Percentiles rank a stretch among this genome's conserved stretches.
phyloP scores from a whole-genome alignment of 345 rosid genomes.

The Arabidopsis suecica region DNA sequence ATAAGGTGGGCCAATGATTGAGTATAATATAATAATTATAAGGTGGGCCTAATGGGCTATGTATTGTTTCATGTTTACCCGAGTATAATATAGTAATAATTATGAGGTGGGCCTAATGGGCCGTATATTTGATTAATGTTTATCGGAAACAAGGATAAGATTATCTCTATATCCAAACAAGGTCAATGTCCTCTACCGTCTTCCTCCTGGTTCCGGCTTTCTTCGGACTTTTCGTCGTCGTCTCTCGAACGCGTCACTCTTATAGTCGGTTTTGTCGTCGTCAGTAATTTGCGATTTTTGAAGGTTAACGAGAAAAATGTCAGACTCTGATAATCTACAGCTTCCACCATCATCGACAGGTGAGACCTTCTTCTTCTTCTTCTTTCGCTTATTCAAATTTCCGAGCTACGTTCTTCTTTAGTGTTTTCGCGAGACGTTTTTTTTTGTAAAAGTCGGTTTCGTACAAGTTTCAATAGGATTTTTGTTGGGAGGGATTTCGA shows the following conservation, averaged over 20 bases:
- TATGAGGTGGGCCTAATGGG: conserved; percentile 21
- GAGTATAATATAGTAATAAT: not conserved
- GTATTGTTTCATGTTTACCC: conserved; percentile 1
- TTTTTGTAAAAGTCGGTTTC: not conserved
- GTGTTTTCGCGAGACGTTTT: not conserved
- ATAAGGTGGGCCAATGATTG: conserved; percentile 19
- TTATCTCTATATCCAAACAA: conserved; percentile 35
- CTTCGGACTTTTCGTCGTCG: not conserved
- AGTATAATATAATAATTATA: not conserved
- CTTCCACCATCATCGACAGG: conserved; percentile 41
- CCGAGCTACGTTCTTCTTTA: not conserved
- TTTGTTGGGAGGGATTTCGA: not conserved
- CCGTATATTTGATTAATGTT: not conserved
- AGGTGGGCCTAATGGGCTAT: conserved; percentile 31
- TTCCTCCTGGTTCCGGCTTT: conserved; percentile 24
- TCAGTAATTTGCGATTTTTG: conserved; percentile 12
- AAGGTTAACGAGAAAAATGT: conserved; percentile 26
- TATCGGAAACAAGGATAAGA: conserved; percentile 9
- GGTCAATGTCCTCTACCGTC: conserved; percentile 20
- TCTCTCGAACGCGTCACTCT: conserved; percentile 36
- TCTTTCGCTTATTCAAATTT: not conserved
- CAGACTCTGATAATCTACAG: conserved; percentile 27
- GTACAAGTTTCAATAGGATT: not conserved
- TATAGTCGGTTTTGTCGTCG: not conserved
- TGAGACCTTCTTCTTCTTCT: conserved; percentile 1